A percentile compares a stretch with the other conserved stretches of the same genome.
These are phyloP conservation scores for Rhizopogon sp. DNA, from an alignment of 768 basidiomycete species.

Conservation along the genomic window DNA sequence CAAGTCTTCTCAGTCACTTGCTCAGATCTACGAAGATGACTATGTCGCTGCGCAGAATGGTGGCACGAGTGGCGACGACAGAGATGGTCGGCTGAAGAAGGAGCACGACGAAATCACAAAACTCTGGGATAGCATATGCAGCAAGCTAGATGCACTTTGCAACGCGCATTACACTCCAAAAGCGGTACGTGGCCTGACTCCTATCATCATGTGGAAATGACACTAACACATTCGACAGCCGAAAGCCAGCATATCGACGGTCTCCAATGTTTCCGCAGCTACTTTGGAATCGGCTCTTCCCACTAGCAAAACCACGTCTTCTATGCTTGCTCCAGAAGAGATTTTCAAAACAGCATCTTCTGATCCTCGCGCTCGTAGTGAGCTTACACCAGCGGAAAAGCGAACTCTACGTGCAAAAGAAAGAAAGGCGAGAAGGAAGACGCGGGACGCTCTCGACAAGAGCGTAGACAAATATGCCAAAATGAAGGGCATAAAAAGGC, in stretches of 20 bases:
- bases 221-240: slow-evolving; percentile 47
- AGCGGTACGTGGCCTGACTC: slow-evolving; percentile 48
- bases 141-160: slow-evolving; percentile 88
- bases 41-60: slow-evolving; percentile 67
- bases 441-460: slow-evolving; percentile 60
- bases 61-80: slow-evolving; percentile 56
- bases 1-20: slow-evolving; percentile 83
- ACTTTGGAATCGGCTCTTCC: slow-evolving; percentile 90
- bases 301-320: slow-evolving; percentile 65
- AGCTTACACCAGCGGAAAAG: slow-evolving; percentile 85
- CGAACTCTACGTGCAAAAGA: slow-evolving; percentile 61
- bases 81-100: slow-evolving; percentile 83
- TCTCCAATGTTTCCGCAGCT: slow-evolving; percentile 78
- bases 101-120: slow-evolving; percentile 86
- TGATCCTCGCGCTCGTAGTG: slow-evolving; percentile 61
- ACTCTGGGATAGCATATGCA: slow-evolving; percentile 80
- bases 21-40: slow-evolving; percentile 94
- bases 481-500: slow-evolving; percentile 57
- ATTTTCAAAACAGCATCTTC: slow-evolving; percentile 60
- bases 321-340: slow-evolving; percentile 93
- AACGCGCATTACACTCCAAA: slow-evolving; percentile 97
- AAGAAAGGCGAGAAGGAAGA: slow-evolving; percentile 65
- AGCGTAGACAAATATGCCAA: slow-evolving; percentile 61
- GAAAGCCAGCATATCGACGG: slow-evolving; percentile 78
- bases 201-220: neutral